Percentiles rank a stretch among this genome's conserved stretches.
Evolutionary conservation across 192 early-diverging fungal genomes (phyloP).

Genomic region (Gamsiella multidivaricata): DNA sequence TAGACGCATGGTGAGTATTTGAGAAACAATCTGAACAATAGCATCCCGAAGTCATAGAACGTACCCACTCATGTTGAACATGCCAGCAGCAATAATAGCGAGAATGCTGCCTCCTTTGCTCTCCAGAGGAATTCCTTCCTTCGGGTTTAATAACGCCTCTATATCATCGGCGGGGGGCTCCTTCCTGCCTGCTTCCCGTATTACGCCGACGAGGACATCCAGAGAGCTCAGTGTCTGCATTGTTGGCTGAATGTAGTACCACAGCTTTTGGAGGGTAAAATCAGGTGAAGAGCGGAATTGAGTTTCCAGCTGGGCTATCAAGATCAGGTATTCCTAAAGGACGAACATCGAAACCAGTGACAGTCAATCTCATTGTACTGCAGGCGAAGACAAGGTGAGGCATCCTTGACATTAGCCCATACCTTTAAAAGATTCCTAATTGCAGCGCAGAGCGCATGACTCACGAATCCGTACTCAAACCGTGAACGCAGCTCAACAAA

Average conservation of each 20-base stretch:
- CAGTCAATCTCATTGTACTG: too few species aligned
- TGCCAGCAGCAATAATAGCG: slow-evolving; percentile 76
- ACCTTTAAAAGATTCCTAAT: slow-evolving; percentile 80
- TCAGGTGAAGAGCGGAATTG: slow-evolving; percentile 73
- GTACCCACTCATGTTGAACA: slow-evolving; percentile 76
- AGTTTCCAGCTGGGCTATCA: slow-evolving; percentile 92
- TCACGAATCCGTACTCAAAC: slow-evolving; percentile 86
- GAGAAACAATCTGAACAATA: neutral
- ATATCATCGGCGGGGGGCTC: slow-evolving; percentile 52
- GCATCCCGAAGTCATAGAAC: neutral
- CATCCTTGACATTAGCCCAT: too few species aligned
- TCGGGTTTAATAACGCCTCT: slow-evolving; percentile 52
- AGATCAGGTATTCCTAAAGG: slow-evolving; percentile 79
- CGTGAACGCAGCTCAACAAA: slow-evolving; percentile 81
- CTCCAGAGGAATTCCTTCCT: slow-evolving; percentile 60
- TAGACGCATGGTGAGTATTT: neutral
- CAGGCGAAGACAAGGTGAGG: too few species aligned
- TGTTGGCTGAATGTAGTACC: slow-evolving; percentile 89
- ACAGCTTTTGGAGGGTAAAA: slow-evolving; percentile 93
- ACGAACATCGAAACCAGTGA: too few species aligned
- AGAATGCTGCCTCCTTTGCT: slow-evolving; percentile 85
- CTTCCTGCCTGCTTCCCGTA: slow-evolving; percentile 46
- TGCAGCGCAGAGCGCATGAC: slow-evolving; percentile 90
- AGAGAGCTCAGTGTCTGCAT: slow-evolving; percentile 64
- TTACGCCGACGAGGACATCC: slow-evolving; percentile 57